Base-by-base conservation (phyloP, 2,329 filamentous ascomycete genomes). In the Zelopaecilomyces penicillatus region DNA sequence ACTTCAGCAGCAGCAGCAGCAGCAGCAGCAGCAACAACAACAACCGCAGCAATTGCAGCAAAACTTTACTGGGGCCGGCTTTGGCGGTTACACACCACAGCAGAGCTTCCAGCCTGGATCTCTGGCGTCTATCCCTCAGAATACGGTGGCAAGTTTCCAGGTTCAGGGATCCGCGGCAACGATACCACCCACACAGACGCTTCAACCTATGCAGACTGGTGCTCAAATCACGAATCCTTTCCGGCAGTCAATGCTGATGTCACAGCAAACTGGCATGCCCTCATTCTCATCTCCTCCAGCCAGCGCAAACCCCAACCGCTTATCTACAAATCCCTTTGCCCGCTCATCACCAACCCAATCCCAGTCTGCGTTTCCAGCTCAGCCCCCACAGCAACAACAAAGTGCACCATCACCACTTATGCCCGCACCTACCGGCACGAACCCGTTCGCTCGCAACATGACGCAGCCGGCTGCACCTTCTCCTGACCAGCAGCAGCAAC, bases 311-410 rank as follows among this genome's bases (percentile, higher is more conserved):
- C 71, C 56, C 49, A 65, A 63, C 43, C 78, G 81, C 30, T 83
- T 87, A 57, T 83, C 84, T 30, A 95, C 87, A 3, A 95, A 95
- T 56, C 89, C 89, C 0, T 95, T 97, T 61, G 86, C 90, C 5
- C 86, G 87, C 59, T 76, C 74, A 6, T 67, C 71, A 4, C 65
- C 70, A n/a, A 66, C 70, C 45, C 59, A 58, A 37, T 52, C 55
- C 56, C 26, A 54, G 60, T 35, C 58, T 43, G 59, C 57, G 7
- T 60, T 59, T 36, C 57, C 55, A 34, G 47, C 54, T 10, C 51
- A 52, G 30, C 44, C 44, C 10, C 44, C 9, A 10, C 51, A 48
- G 29, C 55, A 49, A 52, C 65, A 63, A 46, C 62, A 62, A 37
- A 64, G 57, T 19, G 39, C 50, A 29, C 40, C 64, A 5, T 58